Evolutionary conservation across 2,329 filamentous ascomycete species (phyloP).

Genomic region (Lanzia echinophila): DNA sequence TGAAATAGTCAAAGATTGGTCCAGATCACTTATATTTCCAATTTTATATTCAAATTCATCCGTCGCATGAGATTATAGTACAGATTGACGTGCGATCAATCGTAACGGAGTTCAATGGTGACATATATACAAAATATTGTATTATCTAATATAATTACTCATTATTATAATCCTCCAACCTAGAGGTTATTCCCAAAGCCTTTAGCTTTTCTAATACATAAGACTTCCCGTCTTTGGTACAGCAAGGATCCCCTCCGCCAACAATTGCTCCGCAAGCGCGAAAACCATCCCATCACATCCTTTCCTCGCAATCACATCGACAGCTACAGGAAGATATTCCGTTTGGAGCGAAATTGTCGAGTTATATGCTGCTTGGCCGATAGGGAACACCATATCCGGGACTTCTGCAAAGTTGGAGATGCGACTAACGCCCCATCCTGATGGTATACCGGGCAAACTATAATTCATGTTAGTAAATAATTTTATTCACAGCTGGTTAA

Average conservation of each 20-base stretch:
- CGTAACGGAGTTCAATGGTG: too few relatives aligned
- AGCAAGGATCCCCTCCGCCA: conserved; percentile 41
- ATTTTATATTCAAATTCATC: too few relatives aligned
- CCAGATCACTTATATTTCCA: too few relatives aligned
- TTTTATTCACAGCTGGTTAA: neutral
- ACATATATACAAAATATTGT: neutral
- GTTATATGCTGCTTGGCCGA: conserved; percentile 35
- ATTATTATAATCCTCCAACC: neutral
- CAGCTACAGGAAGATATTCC: conserved; percentile 50
- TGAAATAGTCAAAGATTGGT: too few relatives aligned
- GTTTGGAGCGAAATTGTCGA: conserved; percentile 41
- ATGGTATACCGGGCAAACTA: conserved; percentile 37
- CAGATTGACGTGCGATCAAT: too few relatives aligned
- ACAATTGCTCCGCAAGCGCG: conserved; percentile 45
- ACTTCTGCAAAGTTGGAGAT: conserved; percentile 42
- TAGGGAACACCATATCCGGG: conserved; percentile 40
- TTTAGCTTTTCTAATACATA: conserved; percentile 10
- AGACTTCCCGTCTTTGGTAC: conserved; percentile 37
- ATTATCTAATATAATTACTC: neutral
- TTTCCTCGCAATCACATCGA: conserved; percentile 50
- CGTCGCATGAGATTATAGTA: too few relatives aligned
- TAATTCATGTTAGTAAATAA: neutral
- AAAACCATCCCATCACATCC: conserved; percentile 56
- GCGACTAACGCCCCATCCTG: conserved; percentile 38
- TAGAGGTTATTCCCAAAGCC: neutral